A percentile compares a stretch with the other conserved stretches of the same genome.
Evolutionary conservation across 2,329 filamentous ascomycete genomes (phyloP).

Genomic region (Sclerotinia spermophila): DNA sequence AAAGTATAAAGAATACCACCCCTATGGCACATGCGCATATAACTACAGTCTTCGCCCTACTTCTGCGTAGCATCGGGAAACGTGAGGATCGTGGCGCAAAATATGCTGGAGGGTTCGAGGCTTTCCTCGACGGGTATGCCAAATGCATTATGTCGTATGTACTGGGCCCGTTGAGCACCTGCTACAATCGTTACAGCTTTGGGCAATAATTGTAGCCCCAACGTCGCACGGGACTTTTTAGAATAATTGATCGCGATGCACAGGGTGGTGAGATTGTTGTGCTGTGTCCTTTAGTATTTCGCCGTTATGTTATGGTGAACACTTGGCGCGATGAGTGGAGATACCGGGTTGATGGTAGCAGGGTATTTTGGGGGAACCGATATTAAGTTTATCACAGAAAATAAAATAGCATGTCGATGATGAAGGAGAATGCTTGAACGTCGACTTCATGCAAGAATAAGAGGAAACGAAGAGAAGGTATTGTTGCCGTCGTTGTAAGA

Average conservation of each 20-base stretch:
- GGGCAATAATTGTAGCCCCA: conserved; percentile 19
- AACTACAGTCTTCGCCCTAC: conserved; percentile 57
- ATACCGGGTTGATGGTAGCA: conserved; percentile 5
- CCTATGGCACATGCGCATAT: conserved; percentile 41
- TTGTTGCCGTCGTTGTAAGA: background rate
- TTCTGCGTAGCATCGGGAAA: conserved; percentile 54
- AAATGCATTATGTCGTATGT: conserved; percentile 67
- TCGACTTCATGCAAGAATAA: background rate
- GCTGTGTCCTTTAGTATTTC: conserved; percentile 19
- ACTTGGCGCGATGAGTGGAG: conserved; percentile 20
- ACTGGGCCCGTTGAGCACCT: conserved; percentile 19
- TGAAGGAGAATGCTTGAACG: conserved; percentile 1
- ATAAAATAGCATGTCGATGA: conserved; percentile 4
- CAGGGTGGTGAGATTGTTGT: conserved; percentile 15
- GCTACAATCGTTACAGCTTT: conserved; percentile 17
- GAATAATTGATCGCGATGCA: conserved; percentile 11
- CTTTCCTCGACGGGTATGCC: conserved; percentile 82
- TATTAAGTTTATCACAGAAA: conserved; percentile 6
- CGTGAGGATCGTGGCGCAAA: conserved; percentile 53
- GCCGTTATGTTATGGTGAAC: conserved; percentile 13
- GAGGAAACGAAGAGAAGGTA: background rate
- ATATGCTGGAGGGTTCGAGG: conserved; percentile 71
- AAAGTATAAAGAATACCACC: conserved; percentile 58
- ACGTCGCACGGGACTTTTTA: conserved; percentile 5
- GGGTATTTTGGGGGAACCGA: conserved; percentile 2